A percentile compares a stretch with the other conserved stretches of the same genome.
phyloP scores from a whole-genome alignment of 805 yeast species.

The Cyberlindnera euphorbiiphila region DNA sequence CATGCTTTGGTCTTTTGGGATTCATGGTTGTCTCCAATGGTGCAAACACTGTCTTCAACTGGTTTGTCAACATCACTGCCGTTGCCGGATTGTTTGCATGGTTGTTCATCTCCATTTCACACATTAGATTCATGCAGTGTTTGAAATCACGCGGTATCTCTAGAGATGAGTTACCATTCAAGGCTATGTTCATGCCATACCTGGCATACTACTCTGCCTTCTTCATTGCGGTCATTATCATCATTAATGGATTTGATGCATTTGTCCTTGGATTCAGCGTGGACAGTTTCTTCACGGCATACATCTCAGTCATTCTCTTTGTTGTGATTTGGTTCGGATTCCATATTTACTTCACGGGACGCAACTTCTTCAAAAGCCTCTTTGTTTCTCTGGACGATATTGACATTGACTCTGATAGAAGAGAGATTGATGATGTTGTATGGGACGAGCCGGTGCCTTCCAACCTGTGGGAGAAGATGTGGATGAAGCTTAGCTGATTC shows the following conservation, averaged over 20 bases:
- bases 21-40: slow-evolving; percentile 51
- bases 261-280: slow-evolving; percentile 53
- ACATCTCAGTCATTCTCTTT: slow-evolving; percentile 64
- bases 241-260: slow-evolving; percentile 69
- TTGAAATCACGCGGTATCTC: slow-evolving; percentile 59
- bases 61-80: slow-evolving; percentile 74
- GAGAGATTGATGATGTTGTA: slow-evolving; percentile 54
- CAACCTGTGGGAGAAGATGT: slow-evolving; percentile 51
- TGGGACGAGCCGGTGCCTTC: slow-evolving; percentile 56
- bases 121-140: slow-evolving; percentile 66
- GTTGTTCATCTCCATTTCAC: slow-evolving; percentile 62
- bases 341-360: slow-evolving; percentile 48
- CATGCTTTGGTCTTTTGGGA: slow-evolving; percentile 61
- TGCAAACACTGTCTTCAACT: slow-evolving; percentile 58
- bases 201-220: slow-evolving; percentile 60
- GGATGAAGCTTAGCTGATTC: slow-evolving; percentile 38
- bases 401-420: slow-evolving; percentile 66
- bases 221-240: slow-evolving; percentile 50
- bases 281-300: slow-evolving; percentile 61
- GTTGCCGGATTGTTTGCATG: slow-evolving; percentile 74
- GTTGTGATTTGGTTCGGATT: slow-evolving; percentile 50
- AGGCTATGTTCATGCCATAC: slow-evolving; percentile 67
- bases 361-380: slow-evolving; percentile 43
- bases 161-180: slow-evolving; percentile 69
- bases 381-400: slow-evolving; percentile 56